Conservation (phyloP, 805 yeast genomes). For the Saccharomycopsis babjevae region DNA sequence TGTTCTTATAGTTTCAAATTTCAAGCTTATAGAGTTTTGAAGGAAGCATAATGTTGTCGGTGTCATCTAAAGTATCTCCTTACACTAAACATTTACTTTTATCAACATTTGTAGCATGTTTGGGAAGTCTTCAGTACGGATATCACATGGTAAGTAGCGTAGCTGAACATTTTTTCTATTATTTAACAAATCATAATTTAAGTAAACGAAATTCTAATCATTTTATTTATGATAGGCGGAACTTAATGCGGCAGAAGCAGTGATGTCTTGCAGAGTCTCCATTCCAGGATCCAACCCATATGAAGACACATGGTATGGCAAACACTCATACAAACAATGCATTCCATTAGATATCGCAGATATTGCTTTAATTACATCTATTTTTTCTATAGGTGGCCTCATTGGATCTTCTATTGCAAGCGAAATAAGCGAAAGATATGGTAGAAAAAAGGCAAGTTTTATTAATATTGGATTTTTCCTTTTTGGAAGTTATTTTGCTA, state of each 20-base stretch:
- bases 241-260: constrained; percentile 78
- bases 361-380: constrained; percentile 65
- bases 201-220: neutral
- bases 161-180: neutral
- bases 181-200: neutral
- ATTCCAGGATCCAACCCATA: constrained; percentile 21
- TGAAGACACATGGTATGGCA: constrained; percentile 29
- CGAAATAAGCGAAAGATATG: constrained; percentile 47
- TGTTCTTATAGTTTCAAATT: too few relatives aligned
- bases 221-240: constrained; percentile 41
- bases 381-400: constrained; percentile 82
- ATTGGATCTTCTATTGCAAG: constrained; percentile 67
- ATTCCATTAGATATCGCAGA: constrained; percentile 45
- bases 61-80: neutral
- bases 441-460: constrained; percentile 47
- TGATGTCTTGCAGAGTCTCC: constrained; percentile 43
- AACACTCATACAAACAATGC: constrained; percentile 31
- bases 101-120: constrained; percentile 49
- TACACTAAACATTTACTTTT: constrained; percentile 30
- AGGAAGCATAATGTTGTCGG: neutral
- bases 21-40: too few relatives aligned
- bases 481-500: constrained; percentile 55
- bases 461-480: constrained; percentile 42
- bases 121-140: constrained; percentile 84
- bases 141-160: constrained; percentile 54